Evolutionary conservation across 768 basidiomycete genomes (phyloP).

Genomic region (Crepidotus variabilis): DNA sequence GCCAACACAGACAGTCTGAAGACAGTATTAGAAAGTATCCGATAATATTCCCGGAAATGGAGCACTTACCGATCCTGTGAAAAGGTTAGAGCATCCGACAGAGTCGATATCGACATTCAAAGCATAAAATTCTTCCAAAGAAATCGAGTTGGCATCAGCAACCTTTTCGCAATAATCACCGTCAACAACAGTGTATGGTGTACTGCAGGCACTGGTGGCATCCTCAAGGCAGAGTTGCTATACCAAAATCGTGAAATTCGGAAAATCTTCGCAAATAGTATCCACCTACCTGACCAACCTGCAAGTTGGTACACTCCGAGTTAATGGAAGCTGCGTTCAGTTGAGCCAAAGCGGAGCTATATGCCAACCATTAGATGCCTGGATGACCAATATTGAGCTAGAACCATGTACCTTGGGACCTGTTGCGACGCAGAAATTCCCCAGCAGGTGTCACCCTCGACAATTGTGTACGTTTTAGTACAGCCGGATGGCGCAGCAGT

Average conservation of each 20-base stretch:
- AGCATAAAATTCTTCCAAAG: constrained; percentile 32
- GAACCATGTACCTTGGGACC: constrained; percentile 36
- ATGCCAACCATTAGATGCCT: neutral
- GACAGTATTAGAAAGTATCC: neutral
- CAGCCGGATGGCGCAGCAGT: constrained; percentile 24
- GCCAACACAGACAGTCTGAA: constrained; percentile 7
- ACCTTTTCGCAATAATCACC: constrained; percentile 56
- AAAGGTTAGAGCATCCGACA: constrained; percentile 47
- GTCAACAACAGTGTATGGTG: constrained; percentile 35
- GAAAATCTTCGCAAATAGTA: neutral
- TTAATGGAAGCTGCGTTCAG: constrained; percentile 50
- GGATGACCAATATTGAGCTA: neutral
- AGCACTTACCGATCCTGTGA: constrained; percentile 45
- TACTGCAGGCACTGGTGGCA: constrained; percentile 20
- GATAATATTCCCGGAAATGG: neutral
- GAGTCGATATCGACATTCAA: constrained; percentile 57
- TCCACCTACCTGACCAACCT: constrained; percentile 38
- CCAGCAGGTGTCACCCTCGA: constrained; percentile 49
- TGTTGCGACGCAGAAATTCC: constrained; percentile 40
- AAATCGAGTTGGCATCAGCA: constrained; percentile 48
- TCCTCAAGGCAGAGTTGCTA: constrained; percentile 55
- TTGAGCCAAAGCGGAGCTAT: constrained; percentile 40
- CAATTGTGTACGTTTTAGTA: constrained; percentile 45
- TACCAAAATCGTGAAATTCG: neutral
- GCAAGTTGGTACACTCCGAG: constrained; percentile 50